These are phyloP conservation scores for Ephemerocybe angulata DNA, from an alignment of 768 basidiomycete genomes.

Conservation along the genomic window DNA sequence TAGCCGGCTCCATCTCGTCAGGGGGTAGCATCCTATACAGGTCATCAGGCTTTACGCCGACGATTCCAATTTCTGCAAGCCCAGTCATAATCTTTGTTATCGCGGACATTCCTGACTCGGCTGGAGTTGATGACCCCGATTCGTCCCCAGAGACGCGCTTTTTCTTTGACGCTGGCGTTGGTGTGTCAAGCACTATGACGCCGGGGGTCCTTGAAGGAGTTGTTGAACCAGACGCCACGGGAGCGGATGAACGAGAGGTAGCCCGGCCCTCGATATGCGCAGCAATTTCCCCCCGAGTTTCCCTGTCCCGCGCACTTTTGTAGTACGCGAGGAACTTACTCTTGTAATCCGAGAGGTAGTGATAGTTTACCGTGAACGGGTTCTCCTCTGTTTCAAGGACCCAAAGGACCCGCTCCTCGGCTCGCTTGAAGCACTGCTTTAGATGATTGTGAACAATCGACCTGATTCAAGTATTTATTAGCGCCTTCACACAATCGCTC, in stretches of 20 bases:
- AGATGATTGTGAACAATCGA: constrained; percentile 45
- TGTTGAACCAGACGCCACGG: constrained; percentile 14
- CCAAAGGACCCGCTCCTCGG: constrained; percentile 44
- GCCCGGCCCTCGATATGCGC: constrained; percentile 23
- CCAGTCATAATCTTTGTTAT: constrained; percentile 28
- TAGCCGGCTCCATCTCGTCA: constrained; percentile 51
- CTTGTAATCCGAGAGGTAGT: constrained; percentile 45
- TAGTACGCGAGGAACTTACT: constrained; percentile 44
- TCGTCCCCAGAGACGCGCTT: not conserved
- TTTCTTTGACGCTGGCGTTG: not conserved
- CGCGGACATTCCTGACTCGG: too few relatives aligned
- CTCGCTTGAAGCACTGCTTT: constrained; percentile 34
- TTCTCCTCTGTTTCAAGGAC: constrained; percentile 45
- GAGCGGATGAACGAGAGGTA: not conserved
- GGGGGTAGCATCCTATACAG: constrained; percentile 46
- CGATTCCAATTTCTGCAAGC: constrained; percentile 37
- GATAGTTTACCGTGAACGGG: constrained; percentile 50
- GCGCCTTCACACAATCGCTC: not conserved
- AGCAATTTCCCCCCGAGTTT: constrained; percentile 22
- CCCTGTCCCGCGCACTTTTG: constrained; percentile 36
- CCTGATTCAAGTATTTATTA: constrained; percentile 8
- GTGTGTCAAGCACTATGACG: too few relatives aligned
- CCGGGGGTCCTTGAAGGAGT: too few relatives aligned
- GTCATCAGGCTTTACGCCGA: constrained; percentile 36
- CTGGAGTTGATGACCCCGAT: too few relatives aligned